phyloP scores from a whole-genome alignment of 2,329 filamentous ascomycete species.

The Waltergamsia citrina region DNA sequence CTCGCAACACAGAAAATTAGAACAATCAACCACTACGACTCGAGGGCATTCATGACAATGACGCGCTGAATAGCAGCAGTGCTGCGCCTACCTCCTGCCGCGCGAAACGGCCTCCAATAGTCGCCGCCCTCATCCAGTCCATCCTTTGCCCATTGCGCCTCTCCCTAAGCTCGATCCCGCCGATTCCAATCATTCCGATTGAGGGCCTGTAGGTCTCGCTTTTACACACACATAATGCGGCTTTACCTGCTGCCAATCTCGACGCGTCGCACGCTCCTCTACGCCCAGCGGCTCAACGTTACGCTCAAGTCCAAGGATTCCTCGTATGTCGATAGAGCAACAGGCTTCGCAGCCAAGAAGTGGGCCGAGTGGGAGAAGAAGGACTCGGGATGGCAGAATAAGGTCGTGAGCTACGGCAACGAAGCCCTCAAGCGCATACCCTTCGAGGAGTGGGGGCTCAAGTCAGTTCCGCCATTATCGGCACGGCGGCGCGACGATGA shows the following conservation, averaged over 20 bases:
- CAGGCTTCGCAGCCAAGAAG: conserved; percentile 60
- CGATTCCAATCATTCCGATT: too few relatives aligned
- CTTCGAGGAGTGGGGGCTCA: conserved; percentile 96
- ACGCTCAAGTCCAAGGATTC: conserved; percentile 38
- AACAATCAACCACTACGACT: too few relatives aligned
- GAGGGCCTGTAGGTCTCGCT: too few relatives aligned
- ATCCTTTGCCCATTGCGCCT: too few relatives aligned
- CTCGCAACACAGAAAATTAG: too few relatives aligned
- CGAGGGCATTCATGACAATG: too few relatives aligned
- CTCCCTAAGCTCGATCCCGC: too few relatives aligned
- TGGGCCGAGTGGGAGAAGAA: conserved; percentile 87
- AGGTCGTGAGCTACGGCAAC: conserved; percentile 80
- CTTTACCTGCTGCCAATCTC: conserved; percentile 91
- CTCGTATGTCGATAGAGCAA: conserved; percentile 58
- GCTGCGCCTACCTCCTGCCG: too few relatives aligned
- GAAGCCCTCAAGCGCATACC: conserved; percentile 76
- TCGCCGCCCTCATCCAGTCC: too few relatives aligned
- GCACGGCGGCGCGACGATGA: conserved; percentile 55
- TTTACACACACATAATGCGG: conserved; percentile 74
- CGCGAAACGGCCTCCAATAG: too few relatives aligned
- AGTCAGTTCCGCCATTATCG: conserved; percentile 80
- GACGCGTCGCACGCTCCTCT: conserved; percentile 81
- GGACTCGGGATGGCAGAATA: conserved; percentile 79
- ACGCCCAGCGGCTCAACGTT: conserved; percentile 68
- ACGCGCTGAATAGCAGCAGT: too few relatives aligned